A percentile compares a stretch with the other conserved stretches of the same genome.
phyloP scores from a whole-genome alignment of 164 flowering plant species.

The Cinnamomum micranthum region DNA sequence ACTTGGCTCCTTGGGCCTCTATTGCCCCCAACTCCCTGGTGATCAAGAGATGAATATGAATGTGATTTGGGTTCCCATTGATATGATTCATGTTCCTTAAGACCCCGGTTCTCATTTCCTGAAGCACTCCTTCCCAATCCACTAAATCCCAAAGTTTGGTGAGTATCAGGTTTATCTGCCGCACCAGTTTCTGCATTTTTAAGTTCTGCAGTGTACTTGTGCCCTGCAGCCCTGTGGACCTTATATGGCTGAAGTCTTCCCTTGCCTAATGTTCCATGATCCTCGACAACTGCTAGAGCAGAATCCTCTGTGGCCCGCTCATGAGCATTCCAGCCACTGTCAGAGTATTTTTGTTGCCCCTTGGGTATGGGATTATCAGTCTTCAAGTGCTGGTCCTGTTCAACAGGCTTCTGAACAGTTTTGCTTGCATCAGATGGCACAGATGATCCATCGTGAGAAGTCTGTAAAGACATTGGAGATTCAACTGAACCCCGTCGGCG shows the following conservation, averaged over 20 bases:
- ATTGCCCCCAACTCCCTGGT: constrained; percentile 30
- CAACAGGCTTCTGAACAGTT: constrained; percentile 26
- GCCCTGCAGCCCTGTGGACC: constrained; percentile 35
- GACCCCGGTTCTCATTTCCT: constrained; percentile 34
- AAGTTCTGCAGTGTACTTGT: constrained; percentile 22
- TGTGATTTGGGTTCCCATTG: constrained; percentile 89
- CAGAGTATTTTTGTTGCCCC: constrained; percentile 19
- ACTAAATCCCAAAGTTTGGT: constrained; percentile 29
- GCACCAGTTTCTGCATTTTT: constrained; percentile 31
- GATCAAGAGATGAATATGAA: constrained; percentile 22
- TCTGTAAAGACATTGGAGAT: constrained; percentile 18
- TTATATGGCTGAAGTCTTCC: constrained; percentile 46
- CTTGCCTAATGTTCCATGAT: constrained; percentile 39
- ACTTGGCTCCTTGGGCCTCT: constrained; percentile 26
- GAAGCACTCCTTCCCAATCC: constrained; percentile 24
- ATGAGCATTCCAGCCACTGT: constrained; percentile 23
- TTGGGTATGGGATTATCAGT: constrained; percentile 25
- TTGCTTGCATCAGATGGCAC: constrained; percentile 16
- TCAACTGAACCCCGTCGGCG: constrained; percentile 50
- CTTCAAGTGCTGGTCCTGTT: constrained; percentile 24
- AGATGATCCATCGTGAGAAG: constrained; percentile 30
- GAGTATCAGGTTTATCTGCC: constrained; percentile 16
- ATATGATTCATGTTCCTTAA: constrained; percentile 39
- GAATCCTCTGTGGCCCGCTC: constrained; percentile 16
- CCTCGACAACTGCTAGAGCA: constrained; percentile 31